Conservation (phyloP, 768 basidiomycete species). For the Hygrocybe punicea region DNA sequence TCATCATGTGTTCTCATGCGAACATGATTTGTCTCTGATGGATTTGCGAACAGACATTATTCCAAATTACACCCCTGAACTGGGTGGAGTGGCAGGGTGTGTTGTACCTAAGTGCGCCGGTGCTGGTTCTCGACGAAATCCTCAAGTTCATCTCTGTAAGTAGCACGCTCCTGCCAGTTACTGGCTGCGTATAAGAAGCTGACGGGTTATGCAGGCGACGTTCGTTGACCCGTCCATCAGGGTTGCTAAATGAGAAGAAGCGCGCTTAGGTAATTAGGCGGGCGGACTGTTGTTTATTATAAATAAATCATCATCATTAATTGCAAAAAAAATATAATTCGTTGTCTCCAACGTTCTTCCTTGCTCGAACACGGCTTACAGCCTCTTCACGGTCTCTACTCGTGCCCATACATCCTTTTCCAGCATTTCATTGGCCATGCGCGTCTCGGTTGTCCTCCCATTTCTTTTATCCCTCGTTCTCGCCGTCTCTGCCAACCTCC, state of each 20-base stretch:
- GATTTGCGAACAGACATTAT: constrained; percentile 54
- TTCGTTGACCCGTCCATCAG: constrained; percentile 48
- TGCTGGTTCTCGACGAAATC: constrained; percentile 84
- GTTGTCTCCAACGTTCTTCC: background rate
- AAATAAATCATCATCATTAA: too few relatives aligned
- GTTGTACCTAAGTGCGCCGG: constrained; percentile 80
- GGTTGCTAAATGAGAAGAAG: constrained; percentile 42
- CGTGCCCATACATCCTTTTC: background rate
- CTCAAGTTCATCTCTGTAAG: constrained; percentile 81
- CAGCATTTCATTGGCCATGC: background rate
- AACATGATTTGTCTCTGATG: constrained; percentile 5
- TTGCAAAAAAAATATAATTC: background rate
- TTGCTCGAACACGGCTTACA: background rate
- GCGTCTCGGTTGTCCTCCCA: background rate
- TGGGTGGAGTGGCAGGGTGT: constrained; percentile 96
- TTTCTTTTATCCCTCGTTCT: background rate
- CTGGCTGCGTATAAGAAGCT: background rate
- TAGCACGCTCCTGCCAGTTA: background rate
- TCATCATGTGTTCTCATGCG: constrained; percentile 11
- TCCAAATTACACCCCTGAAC: constrained; percentile 92
- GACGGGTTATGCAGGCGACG: background rate
- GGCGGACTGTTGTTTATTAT: too few relatives aligned
- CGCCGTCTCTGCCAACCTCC: background rate
- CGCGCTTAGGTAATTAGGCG: constrained; percentile 18
- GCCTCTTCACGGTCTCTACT: background rate